Conservation (phyloP, 2,329 filamentous ascomycete genomes). For the Monilinia vaccinii-corymbosi region DNA sequence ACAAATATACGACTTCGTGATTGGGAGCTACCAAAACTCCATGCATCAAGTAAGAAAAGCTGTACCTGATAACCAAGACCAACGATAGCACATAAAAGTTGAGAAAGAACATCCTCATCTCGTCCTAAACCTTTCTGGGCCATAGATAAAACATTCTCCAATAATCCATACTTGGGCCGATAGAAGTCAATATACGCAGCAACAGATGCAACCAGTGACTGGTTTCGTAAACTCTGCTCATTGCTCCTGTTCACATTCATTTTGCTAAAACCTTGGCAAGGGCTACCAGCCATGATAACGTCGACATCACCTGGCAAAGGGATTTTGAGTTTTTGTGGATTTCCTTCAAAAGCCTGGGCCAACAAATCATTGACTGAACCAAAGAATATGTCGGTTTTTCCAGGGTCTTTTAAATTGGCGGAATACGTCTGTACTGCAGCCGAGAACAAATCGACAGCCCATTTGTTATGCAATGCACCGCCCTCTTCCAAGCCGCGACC, state of each 20-base stretch:
- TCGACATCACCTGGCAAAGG: slow-evolving; percentile 55
- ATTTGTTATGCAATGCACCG: slow-evolving; percentile 53
- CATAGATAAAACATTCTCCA: slow-evolving; percentile 70
- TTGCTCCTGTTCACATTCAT: slow-evolving; percentile 52
- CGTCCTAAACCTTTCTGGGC: slow-evolving; percentile 36
- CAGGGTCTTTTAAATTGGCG: slow-evolving; percentile 47
- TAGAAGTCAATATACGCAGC: slow-evolving; percentile 67
- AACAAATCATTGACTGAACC: slow-evolving; percentile 68
- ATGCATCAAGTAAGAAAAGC: slow-evolving; percentile 59
- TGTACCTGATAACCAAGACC: slow-evolving; percentile 70
- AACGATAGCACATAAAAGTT: slow-evolving; percentile 63
- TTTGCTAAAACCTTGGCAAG: slow-evolving; percentile 66
- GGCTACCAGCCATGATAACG: slow-evolving; percentile 63
- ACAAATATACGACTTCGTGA: slow-evolving; percentile 60
- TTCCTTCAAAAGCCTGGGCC: slow-evolving; percentile 42
- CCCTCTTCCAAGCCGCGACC: slow-evolving; percentile 68
- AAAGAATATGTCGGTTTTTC: slow-evolving; percentile 45
- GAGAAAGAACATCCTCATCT: slow-evolving; percentile 59
- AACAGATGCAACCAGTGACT: slow-evolving; percentile 69
- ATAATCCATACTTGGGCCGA: slow-evolving; percentile 61
- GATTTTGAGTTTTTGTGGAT: slow-evolving; percentile 34
- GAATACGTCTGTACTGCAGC: slow-evolving; percentile 63
- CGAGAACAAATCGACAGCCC: slow-evolving; percentile 57
- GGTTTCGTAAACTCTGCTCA: slow-evolving; percentile 53
- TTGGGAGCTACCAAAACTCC: slow-evolving; percentile 59